Conservation (phyloP, 1,284 basidiomycete species). For the Cryptococcus sp. region DNA sequence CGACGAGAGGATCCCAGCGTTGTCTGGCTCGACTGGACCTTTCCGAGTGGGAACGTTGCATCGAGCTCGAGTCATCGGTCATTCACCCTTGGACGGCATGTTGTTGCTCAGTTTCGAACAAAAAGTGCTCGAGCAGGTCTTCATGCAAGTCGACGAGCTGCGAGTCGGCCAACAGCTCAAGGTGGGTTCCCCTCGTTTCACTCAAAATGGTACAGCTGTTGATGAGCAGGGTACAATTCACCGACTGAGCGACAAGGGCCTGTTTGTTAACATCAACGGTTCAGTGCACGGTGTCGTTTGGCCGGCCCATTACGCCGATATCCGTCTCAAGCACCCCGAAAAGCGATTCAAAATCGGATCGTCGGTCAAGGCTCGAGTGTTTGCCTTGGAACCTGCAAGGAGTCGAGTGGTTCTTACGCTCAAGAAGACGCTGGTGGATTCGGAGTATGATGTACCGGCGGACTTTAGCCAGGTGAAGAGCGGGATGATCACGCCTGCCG, state of each 20-base stretch:
- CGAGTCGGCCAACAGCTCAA: conserved; percentile 76
- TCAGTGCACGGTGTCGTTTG: conserved; percentile 88
- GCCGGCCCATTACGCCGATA: conserved; percentile 93
- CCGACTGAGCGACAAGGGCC: conserved; percentile 66
- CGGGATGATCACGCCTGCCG: conserved; percentile 73
- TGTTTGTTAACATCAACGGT: conserved; percentile 80
- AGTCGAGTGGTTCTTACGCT: conserved; percentile 82
- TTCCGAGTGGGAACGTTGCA: conserved; percentile 78
- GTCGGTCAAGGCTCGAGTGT: conserved; percentile 76
- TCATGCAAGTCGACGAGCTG: conserved; percentile 79
- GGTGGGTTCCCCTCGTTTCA: conserved; percentile 24
- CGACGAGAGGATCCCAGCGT: conserved; percentile 77
- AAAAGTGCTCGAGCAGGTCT: conserved; percentile 77
- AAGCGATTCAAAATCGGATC: conserved; percentile 84
- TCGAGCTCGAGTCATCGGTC: conserved; percentile 81
- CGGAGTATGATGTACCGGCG: conserved; percentile 64
- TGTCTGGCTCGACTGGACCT: conserved; percentile 64
- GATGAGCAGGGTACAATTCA: conserved; percentile 63
- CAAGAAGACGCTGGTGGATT: conserved; percentile 85
- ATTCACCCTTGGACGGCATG: conserved; percentile 80
- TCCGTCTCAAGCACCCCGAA: conserved; percentile 82
- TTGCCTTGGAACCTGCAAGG: conserved; percentile 72
- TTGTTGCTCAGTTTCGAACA: conserved; percentile 79
- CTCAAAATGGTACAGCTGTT: neutral
- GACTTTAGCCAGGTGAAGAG: conserved; percentile 60